A percentile compares a stretch with the other conserved stretches of the same genome.
Evolutionary conservation across 768 basidiomycete species (phyloP).

Genomic region (Pholiota molesta): DNA sequence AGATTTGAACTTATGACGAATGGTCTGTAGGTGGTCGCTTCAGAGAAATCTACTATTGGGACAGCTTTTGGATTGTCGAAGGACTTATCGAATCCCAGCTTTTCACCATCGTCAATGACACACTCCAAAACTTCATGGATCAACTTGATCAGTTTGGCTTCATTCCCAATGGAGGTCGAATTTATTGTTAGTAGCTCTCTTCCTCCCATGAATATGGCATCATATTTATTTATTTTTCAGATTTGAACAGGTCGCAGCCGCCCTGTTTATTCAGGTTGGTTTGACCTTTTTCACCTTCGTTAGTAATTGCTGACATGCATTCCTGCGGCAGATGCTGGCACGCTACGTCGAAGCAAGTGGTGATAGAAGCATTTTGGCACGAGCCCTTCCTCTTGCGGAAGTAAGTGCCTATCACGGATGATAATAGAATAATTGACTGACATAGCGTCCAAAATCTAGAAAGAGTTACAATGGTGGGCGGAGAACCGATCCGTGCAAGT

Average conservation of each 20-base stretch:
- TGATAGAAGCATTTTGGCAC: conserved; percentile 72
- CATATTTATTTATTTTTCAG: conserved; percentile 33
- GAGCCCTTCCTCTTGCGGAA: conserved; percentile 87
- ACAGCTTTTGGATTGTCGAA: conserved; percentile 85
- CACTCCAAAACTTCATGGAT: conserved; percentile 95
- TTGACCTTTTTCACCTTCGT: neutral
- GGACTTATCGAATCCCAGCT: conserved; percentile 85
- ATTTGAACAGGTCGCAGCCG: conserved; percentile 91
- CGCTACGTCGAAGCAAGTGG: conserved; percentile 76
- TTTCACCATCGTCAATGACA: conserved; percentile 69
- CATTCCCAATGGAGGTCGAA: conserved; percentile 92
- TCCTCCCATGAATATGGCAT: neutral
- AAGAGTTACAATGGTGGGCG: conserved; percentile 84
- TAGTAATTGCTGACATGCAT: neutral
- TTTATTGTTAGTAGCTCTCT: conserved; percentile 65
- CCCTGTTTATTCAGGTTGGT: conserved; percentile 81
- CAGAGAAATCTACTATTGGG: conserved; percentile 77
- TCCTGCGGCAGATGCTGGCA: conserved; percentile 73
- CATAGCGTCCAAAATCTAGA: conserved; percentile 38
- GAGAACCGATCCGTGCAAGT: conserved; percentile 71
- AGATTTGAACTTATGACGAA: too few relatives aligned
- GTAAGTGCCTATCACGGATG: conserved; percentile 35
- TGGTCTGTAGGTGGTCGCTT: conserved; percentile 62
- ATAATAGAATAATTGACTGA: neutral
- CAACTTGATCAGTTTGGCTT: conserved; percentile 84